Base-by-base conservation (phyloP, 805 yeast species). In the Komagataella pastoris region DNA sequence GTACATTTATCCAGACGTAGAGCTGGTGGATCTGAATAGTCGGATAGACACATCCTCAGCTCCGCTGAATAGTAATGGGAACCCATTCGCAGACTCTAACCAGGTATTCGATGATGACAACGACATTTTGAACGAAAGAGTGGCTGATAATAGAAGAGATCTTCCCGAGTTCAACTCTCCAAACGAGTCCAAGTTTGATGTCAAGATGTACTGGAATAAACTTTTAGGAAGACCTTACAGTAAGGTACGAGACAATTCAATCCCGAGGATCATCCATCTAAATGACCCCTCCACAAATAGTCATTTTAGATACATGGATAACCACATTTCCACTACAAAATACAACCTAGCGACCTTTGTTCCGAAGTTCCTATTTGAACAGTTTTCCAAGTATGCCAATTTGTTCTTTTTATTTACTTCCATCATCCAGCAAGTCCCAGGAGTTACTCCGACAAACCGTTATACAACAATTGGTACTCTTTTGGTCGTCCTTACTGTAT, bases 331-430 rank as follows among this genome's bases (percentile, higher is more conserved):
- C 24, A 95, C 99, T 3, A 90, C 99, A 10, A 93, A 93, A 65
- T 93, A 95, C 71, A 95, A 93, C 64, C 67, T 81, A 54, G 95
- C 93, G 21, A 95, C 99, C 0, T 93, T 93, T 60, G 56, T 93
- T 49, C 99, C 99, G 19, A 95, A 95, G 67, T 93, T 93, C 63
- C 68, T 93, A 56, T 88, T 89, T 60, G 99, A 93, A 70, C 99
- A 93, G 67, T 95, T 93, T 67, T 87, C 97, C 55, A 93, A 91
- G 67, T 95, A 93, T 64, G 97, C 99, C 8, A 93, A 93, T 63
- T 71, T 93, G 65, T 93, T 93, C 69, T 93, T 93, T 65, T 70
- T 93, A 50, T 87, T 88, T 70, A 93, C 99, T 0, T 85, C 97
- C 1, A 75, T 79, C 44, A 91, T 93, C 58, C 99, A 93, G 70